These are phyloP conservation scores for Ogataea paraovalis DNA, from an alignment of 805 yeast species.

Conservation along the genomic window DNA sequence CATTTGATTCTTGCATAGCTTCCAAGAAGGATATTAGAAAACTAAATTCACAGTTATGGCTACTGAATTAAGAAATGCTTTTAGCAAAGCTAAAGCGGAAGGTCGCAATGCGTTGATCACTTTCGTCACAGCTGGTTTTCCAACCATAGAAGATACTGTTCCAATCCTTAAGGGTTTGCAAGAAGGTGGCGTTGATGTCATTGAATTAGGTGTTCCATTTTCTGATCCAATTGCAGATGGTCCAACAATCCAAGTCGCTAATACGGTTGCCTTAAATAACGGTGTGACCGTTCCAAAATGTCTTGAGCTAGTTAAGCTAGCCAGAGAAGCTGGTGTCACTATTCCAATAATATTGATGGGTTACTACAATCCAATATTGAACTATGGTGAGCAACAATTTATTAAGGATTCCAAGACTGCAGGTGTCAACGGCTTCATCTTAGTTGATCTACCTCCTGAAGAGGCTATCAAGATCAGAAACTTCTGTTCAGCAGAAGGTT, in stretches of 20 bases:
- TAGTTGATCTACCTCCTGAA: constrained; percentile 97
- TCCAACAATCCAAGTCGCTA: constrained; percentile 90
- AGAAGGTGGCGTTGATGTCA: constrained; percentile 91
- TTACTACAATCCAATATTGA: constrained; percentile 90
- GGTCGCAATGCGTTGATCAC: constrained; percentile 85
- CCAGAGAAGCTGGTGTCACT: constrained; percentile 79
- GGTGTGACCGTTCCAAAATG: constrained; percentile 71
- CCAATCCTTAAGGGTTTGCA: constrained; percentile 86
- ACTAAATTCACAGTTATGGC: constrained; percentile 26
- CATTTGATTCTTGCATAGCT: too few species aligned
- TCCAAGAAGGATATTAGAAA: too few species aligned
- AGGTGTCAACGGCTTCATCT: constrained; percentile 92
- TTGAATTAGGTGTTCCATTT: constrained; percentile 94
- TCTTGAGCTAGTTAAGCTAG: constrained; percentile 66
- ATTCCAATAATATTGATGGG: constrained; percentile 95
- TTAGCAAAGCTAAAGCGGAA: constrained; percentile 29
- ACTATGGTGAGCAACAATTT: constrained; percentile 83
- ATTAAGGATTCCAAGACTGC: constrained; percentile 74
- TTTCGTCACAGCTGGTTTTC: constrained; percentile 92
- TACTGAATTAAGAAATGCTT: constrained; percentile 32
- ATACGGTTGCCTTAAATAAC: constrained; percentile 74
- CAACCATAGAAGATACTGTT: constrained; percentile 81
- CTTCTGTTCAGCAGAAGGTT: constrained; percentile 58
- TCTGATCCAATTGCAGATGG: constrained; percentile 99
- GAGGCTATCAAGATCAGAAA: constrained; percentile 87